Base-by-base conservation (phyloP, 768 basidiomycete genomes). In the Baorangia bicolor region DNA sequence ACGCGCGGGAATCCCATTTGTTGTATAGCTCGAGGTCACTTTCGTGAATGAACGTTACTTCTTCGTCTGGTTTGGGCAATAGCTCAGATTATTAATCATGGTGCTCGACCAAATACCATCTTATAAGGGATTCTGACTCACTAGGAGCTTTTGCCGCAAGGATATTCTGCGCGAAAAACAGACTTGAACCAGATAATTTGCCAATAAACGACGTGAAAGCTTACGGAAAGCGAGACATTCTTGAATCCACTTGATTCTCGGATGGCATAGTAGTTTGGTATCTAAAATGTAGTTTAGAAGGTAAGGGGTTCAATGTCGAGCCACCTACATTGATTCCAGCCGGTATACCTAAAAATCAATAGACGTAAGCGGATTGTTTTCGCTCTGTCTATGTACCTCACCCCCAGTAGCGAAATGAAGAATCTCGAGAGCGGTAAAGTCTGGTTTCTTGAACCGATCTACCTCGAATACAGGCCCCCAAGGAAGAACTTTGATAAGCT, bases 91-190 rank as follows among this genome's bases (percentile, higher is more conserved):
- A n/a, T 28, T 8, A 16, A 38, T 35, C 25, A 43, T 16, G 10
- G 18, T 11, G 8, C 3, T 40, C 12, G 41, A 30, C 14, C 31
- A 27, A 43, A 44, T 23, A 16, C 23, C 20, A 33, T 11, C 10
- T 21, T 18, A 51, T 20, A 20, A 34, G 38, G 20, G 10, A 49
- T 20, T 28, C 18, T 1, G 23, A 69, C 80, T 55, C 65, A 90
- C 89, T 85, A 0, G 90, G 90, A 16, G 88, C 86, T 71, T 93
- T 93, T n/a, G 92, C 92, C 12, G 90, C 82, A 34, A 94, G 81
- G 49, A 94, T 85, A 71, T 94, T 94, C 83, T 90, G 61, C n/a
- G 13, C 9, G 20, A 28, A 41, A 27, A 44, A 47, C 14, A 35
- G 11, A 11, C 8, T 18, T 33, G 20, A 37, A 30, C 23, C 4